These are phyloP conservation scores for Cynanchum wilfordii DNA, from an alignment of 257 asterid genomes.

Conservation along the genomic window DNA sequence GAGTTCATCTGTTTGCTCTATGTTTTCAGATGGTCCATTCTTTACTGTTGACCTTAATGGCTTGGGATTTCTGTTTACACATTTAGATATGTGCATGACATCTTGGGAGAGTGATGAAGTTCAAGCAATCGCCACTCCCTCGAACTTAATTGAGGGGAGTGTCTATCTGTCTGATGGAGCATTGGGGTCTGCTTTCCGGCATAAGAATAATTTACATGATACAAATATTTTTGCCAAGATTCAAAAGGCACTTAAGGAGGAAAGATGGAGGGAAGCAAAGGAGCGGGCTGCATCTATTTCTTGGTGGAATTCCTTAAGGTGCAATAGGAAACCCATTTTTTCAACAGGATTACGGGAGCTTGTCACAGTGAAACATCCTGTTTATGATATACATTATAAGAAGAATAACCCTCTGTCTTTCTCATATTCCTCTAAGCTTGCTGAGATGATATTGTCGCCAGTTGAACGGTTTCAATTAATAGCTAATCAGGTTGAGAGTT, in stretches of 20 bases:
- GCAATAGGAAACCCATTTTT: slow-evolving; percentile 76
- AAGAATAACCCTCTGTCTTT: slow-evolving; percentile 54
- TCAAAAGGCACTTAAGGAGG: slow-evolving; percentile 52
- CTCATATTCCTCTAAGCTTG: slow-evolving; percentile 63
- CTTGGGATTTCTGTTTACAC: slow-evolving; percentile 78
- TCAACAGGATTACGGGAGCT: slow-evolving; percentile 69
- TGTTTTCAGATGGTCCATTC: slow-evolving; percentile 50
- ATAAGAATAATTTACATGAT: slow-evolving; percentile 39
- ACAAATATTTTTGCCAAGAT: slow-evolving; percentile 72
- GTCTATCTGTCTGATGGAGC: slow-evolving; percentile 38
- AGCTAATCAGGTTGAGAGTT: slow-evolving; percentile 77
- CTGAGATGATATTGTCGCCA: slow-evolving; percentile 72
- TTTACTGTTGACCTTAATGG: slow-evolving; percentile 64
- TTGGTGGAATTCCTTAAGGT: slow-evolving; percentile 96
- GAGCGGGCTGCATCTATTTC: slow-evolving; percentile 71
- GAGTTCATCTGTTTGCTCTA: slow-evolving; percentile 81
- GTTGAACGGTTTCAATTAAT: slow-evolving; percentile 72
- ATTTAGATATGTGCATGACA: slow-evolving; percentile 73
- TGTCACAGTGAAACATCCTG: slow-evolving; percentile 64
- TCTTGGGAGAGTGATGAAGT: slow-evolving; percentile 90
- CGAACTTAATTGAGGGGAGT: slow-evolving; percentile 56
- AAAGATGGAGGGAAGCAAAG: slow-evolving; percentile 71
- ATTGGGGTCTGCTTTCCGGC: slow-evolving; percentile 28
- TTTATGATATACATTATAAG: slow-evolving; percentile 44
- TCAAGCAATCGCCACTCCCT: slow-evolving; percentile 80